These are phyloP conservation scores for Trichophyton benhamiae DNA, from an alignment of 2,329 filamentous ascomycete species.

Conservation along the genomic window DNA sequence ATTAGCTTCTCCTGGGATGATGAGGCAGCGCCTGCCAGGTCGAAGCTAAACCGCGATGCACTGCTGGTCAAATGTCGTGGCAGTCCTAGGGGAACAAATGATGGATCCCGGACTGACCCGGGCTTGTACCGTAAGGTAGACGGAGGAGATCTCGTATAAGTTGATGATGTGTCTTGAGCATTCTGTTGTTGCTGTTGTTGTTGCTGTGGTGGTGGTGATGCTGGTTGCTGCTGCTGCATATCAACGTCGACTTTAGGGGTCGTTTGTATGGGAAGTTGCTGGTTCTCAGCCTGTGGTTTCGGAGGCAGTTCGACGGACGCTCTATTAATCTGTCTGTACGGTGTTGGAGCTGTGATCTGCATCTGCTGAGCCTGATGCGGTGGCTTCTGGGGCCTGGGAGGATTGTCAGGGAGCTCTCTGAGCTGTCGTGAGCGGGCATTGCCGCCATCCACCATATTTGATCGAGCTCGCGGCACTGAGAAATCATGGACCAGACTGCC, in stretches of 20 bases:
- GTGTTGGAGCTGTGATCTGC: not conserved
- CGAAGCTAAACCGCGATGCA: conserved; percentile 54
- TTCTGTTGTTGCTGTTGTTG: not conserved
- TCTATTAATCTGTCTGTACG: not conserved
- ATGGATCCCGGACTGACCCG: conserved; percentile 10
- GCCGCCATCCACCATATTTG: not conserved
- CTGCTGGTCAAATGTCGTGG: conserved; percentile 43
- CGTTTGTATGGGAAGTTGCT: not conserved
- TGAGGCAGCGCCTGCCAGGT: conserved; percentile 47
- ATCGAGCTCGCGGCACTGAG: conserved; percentile 44
- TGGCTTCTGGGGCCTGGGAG: not conserved
- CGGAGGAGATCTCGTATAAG: not conserved
- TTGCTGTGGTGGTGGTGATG: not conserved
- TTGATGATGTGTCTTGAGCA: not conserved
- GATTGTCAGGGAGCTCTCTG: conserved; percentile 9
- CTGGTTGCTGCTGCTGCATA: not conserved
- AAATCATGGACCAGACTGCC: conserved; percentile 55
- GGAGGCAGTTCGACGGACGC: not conserved
- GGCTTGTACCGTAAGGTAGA: conserved; percentile 4
- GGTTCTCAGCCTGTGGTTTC: not conserved
- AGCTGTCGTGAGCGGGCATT: conserved; percentile 20
- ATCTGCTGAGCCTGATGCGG: not conserved
- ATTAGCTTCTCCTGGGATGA: conserved; percentile 48
- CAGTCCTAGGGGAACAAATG: conserved; percentile 23
- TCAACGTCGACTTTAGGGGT: not conserved